phyloP scores from a whole-genome alignment of 1,284 basidiomycete species.

The Paramarasmius palmivorus region DNA sequence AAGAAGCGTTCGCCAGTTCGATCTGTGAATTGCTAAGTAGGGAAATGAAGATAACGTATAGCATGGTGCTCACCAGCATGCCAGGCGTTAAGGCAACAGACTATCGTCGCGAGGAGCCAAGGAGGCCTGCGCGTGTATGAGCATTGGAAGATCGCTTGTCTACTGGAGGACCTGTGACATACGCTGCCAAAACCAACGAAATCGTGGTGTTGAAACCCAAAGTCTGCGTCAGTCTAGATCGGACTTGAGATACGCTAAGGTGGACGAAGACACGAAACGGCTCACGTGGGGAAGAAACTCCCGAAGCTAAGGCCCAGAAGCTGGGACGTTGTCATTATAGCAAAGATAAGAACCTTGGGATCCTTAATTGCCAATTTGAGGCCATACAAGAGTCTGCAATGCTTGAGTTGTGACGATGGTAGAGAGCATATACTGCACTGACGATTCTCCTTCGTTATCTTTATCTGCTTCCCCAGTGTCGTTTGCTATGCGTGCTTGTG shows the following conservation, averaged over 20 bases:
- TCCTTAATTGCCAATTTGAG: slow-evolving; percentile 63
- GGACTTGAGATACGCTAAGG: background rate
- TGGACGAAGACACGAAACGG: slow-evolving; percentile 6
- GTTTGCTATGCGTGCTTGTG: slow-evolving; percentile 71
- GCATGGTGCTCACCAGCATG: slow-evolving; percentile 70
- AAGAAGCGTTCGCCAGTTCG: slow-evolving; percentile 67
- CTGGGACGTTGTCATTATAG: slow-evolving; percentile 51
- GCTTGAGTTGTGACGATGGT: no score
- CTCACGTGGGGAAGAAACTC: slow-evolving; percentile 74
- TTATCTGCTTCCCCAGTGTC: slow-evolving; percentile 75
- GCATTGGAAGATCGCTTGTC: no score
- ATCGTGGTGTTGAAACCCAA: slow-evolving; percentile 63
- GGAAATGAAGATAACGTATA: no score
- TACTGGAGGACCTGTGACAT: slow-evolving; percentile 23
- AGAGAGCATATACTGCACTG: slow-evolving; percentile 22
- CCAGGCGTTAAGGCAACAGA: slow-evolving; percentile 63
- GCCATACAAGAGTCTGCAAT: slow-evolving; percentile 27
- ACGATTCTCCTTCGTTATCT: slow-evolving; percentile 57
- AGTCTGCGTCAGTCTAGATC: slow-evolving; percentile 56
- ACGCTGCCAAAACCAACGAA: slow-evolving; percentile 66
- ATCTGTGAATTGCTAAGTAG: slow-evolving; percentile 43
- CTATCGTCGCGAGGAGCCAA: slow-evolving; percentile 60
- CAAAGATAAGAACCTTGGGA: slow-evolving; percentile 60
- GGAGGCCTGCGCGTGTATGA: slow-evolving; percentile 48
- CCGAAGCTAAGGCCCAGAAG: slow-evolving; percentile 69